Percentiles rank a stretch among this genome's conserved stretches.
phyloP scores from a whole-genome alignment of 2,329 filamentous ascomycete genomes.

The Hypoxylon sp. region DNA sequence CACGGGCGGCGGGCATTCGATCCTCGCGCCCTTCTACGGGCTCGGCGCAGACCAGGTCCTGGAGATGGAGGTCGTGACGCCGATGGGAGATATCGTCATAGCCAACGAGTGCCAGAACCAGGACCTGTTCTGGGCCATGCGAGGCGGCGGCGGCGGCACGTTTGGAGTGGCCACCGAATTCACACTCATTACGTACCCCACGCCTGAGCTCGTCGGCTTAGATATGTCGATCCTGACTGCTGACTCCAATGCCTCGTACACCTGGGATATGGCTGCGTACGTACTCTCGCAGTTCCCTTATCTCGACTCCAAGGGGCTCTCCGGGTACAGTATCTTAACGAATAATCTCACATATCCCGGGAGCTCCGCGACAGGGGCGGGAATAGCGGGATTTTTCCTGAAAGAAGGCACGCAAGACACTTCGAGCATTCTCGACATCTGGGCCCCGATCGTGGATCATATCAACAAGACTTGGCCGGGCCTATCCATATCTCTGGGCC shows the following conservation, averaged over 20 bases:
- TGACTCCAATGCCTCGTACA: slow-evolving; percentile 46
- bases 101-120: slow-evolving; percentile 61
- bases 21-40: slow-evolving; percentile 61
- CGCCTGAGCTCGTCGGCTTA: slow-evolving; percentile 39
- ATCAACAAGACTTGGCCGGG: slow-evolving; percentile 51
- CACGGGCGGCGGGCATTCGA: slow-evolving; percentile 67
- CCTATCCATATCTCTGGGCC: slow-evolving; percentile 23
- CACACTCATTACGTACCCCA: slow-evolving; percentile 61
- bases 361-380: slow-evolving; percentile 31
- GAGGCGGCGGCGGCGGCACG: slow-evolving; percentile 66
- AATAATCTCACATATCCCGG: slow-evolving; percentile 39
- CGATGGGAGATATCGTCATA: slow-evolving; percentile 56
- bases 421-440: slow-evolving; percentile 39
- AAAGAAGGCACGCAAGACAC: slow-evolving; percentile 49
- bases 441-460: slow-evolving; percentile 49
- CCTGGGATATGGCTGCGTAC: slow-evolving; percentile 57
- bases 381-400: slow-evolving; percentile 47
- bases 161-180: slow-evolving; percentile 67
- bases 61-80: slow-evolving; percentile 64
- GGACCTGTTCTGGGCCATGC: slow-evolving; percentile 71
- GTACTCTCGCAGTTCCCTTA: slow-evolving; percentile 56
- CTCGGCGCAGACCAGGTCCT: slow-evolving; percentile 70
- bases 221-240: slow-evolving; percentile 43
- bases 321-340: slow-evolving; percentile 56
- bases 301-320: slow-evolving; percentile 59